Evolutionary conservation across 768 basidiomycete species (phyloP), one percentile per base, ranked within the genome.

Genomic region (Tricholoma sp.): DNA sequence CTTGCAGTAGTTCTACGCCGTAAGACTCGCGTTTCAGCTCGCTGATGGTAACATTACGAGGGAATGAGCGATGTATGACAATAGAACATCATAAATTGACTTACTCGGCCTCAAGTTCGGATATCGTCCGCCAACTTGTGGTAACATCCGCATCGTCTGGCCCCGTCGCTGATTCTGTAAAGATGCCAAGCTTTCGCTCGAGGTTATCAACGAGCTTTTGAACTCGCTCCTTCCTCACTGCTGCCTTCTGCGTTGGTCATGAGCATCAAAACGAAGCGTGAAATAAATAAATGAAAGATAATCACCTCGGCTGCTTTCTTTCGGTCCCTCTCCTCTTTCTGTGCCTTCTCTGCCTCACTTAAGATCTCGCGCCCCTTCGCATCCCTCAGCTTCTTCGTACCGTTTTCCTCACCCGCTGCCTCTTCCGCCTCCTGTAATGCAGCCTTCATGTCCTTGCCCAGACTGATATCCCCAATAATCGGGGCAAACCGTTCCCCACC

Each of bases 381-480:
- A 59, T 79, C 85, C 66, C 79, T 78, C 16, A 79, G 73, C 66
- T 78, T 83, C 67, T 83, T 82, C 50, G 79, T 82, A 14, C 74
- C 75, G 7, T 69, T 78, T 64, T 83, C 88, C 1, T 78, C 57
- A 16, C 72, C 73, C 32, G 85, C 85, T 0, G 77, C 82, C 51
- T 89, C 89, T 35, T 88, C 89, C 0, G 85, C 91, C 67, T 94
- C 92, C 66, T 95, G 93, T 66, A 95, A 71, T 4, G 91, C 94
- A 2, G 87, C 80, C 76, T 96, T 96, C 94, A 96, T 94, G 65
- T 96, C 94, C 64, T 82, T 79, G 29, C 91, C 94, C 54, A 96
- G 74, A 59, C 89, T 90, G 63, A 95, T 94, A 45, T 87, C 79
- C 7, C 94, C 94, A 66, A 96, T 94, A 66, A 95, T 91, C 2